Percentiles rank a stretch among this genome's conserved stretches.
These are phyloP conservation scores for Jaminaea rosea DNA, from an alignment of 1,284 basidiomycete genomes.

Conservation along the genomic window DNA sequence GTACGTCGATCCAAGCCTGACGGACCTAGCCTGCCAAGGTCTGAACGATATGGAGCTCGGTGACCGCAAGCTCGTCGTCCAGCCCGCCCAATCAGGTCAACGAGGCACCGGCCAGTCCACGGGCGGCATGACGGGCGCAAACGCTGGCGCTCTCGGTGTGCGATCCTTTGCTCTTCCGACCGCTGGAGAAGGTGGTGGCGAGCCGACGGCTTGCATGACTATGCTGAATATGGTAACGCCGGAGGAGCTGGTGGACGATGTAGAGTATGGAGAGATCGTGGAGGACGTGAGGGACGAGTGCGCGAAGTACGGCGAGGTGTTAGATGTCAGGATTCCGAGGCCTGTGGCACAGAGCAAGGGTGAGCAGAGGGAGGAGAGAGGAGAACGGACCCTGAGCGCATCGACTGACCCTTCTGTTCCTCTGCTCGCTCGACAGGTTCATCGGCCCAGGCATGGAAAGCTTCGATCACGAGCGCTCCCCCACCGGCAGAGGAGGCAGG, in stretches of 20 bases:
- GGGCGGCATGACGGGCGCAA: constrained; percentile 4
- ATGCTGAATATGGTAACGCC: constrained; percentile 98
- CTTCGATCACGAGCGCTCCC: constrained; percentile 51
- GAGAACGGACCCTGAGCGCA: too few relatives aligned
- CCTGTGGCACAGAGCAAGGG: constrained; percentile 32
- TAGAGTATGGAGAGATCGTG: constrained; percentile 85
- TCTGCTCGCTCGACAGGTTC: too few relatives aligned
- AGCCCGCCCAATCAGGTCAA: constrained; percentile 85
- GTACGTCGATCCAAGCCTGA: constrained; percentile 79
- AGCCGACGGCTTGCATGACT: constrained; percentile 67
- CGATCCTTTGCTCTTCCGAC: constrained; percentile 60
- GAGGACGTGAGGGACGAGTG: constrained; percentile 88
- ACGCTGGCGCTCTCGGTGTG: constrained; percentile 45
- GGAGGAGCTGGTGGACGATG: constrained; percentile 82
- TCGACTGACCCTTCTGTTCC: too few relatives aligned
- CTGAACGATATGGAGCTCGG: constrained; percentile 96
- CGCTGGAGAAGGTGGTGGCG: constrained; percentile 52
- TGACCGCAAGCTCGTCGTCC: constrained; percentile 90
- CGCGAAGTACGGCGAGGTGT: constrained; percentile 34
- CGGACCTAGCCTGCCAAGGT: constrained; percentile 90
- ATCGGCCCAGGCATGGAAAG: constrained; percentile 35
- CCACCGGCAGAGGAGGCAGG: constrained; percentile 53
- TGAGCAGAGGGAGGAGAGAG: too few relatives aligned
- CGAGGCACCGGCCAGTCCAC: constrained; percentile 8
- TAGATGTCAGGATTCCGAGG: constrained; percentile 40